Evolutionary conservation across 1,284 basidiomycete genomes (phyloP).

Genomic region (Chiua sp.): DNA sequence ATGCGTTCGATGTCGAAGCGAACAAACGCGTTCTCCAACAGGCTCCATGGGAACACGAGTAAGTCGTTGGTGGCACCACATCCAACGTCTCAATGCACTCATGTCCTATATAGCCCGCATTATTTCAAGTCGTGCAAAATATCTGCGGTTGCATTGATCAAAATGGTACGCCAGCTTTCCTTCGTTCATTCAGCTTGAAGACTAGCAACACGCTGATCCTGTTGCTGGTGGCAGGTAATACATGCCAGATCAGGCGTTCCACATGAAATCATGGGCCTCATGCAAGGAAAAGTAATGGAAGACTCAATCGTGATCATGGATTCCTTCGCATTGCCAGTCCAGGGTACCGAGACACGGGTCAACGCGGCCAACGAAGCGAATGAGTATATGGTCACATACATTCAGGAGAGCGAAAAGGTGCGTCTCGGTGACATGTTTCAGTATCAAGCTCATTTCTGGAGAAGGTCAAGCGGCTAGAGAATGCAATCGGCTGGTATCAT

Average conservation of each 20-base stretch:
- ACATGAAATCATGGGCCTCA: slow-evolving; percentile 99
- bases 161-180: slow-evolving; percentile 77
- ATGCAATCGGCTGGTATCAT: slow-evolving; percentile 99
- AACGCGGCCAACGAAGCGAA: slow-evolving; percentile 97
- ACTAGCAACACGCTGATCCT: neutral
- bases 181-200: too few species aligned
- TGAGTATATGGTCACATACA: slow-evolving; percentile 98
- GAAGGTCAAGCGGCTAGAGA: slow-evolving; percentile 83
- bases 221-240: slow-evolving; percentile 70
- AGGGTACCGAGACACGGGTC: slow-evolving; percentile 99
- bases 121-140: slow-evolving; percentile 97
- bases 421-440: slow-evolving; percentile 16
- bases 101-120: slow-evolving; percentile 65
- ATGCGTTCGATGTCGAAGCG: slow-evolving; percentile 76
- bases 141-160: slow-evolving; percentile 94
- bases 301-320: slow-evolving; percentile 93
- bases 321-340: slow-evolving; percentile 95
- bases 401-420: slow-evolving; percentile 80
- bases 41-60: slow-evolving; percentile 92
- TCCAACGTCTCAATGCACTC: slow-evolving; percentile 6
- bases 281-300: slow-evolving; percentile 96
- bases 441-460: neutral
- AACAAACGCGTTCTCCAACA: slow-evolving; percentile 76
- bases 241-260: slow-evolving; percentile 97
- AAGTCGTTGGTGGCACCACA: slow-evolving; percentile 6